phyloP scores from a whole-genome alignment of 2,329 filamentous ascomycete species.

The Cercospora sojina region DNA sequence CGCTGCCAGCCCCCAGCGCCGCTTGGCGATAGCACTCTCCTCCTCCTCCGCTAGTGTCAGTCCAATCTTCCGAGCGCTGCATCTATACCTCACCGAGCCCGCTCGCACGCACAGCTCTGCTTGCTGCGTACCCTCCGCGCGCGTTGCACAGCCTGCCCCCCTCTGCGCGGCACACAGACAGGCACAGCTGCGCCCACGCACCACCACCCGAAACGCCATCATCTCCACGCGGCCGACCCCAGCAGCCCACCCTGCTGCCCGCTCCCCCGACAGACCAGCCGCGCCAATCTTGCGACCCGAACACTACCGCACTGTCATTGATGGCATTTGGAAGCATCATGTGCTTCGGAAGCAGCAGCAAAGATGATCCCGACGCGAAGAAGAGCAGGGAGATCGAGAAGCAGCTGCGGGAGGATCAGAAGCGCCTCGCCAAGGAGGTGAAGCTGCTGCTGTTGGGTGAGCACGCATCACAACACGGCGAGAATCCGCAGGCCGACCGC shows the following conservation, averaged over 20 bases:
- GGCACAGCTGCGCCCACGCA: constrained; percentile 2
- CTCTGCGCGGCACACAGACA: constrained; percentile 2
- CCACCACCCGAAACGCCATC: constrained; percentile 6
- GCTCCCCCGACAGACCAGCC: constrained; percentile 3
- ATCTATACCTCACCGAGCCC: neutral
- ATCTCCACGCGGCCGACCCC: neutral
- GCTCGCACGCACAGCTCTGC: neutral
- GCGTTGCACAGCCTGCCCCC: constrained; percentile 13
- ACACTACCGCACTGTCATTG: constrained; percentile 8
- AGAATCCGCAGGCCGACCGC: neutral
- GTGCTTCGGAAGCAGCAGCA: constrained; percentile 52
- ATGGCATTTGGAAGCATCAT: constrained; percentile 42
- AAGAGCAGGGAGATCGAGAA: constrained; percentile 76
- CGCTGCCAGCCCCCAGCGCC: neutral
- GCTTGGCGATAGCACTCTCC: neutral
- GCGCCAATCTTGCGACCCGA: neutral
- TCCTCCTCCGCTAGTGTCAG: neutral
- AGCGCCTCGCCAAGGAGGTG: constrained; percentile 79
- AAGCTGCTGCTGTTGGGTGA: constrained; percentile 90
- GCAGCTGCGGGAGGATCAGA: constrained; percentile 81
- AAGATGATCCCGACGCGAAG: constrained; percentile 48
- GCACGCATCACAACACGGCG: constrained; percentile 4
- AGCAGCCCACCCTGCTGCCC: constrained; percentile 6
- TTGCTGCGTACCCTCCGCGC: constrained; percentile 9
- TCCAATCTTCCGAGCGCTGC: constrained; percentile 4